These are phyloP conservation scores for Digitaria exilis DNA, from an alignment of 202 grass and related monocot genomes.

Conservation along the genomic window DNA sequence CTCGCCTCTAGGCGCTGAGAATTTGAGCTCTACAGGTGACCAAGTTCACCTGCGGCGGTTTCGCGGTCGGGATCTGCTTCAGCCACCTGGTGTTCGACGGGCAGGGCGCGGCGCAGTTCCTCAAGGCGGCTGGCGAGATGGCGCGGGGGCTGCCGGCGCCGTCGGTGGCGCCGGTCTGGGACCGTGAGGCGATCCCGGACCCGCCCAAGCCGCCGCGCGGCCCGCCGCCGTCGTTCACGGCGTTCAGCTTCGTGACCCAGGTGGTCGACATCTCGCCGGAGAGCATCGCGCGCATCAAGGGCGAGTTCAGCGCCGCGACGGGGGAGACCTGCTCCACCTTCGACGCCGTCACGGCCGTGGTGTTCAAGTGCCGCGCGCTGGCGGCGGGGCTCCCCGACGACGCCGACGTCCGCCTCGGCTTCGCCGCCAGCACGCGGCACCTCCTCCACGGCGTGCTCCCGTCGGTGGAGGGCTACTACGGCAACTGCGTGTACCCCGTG, in stretches of 20 bases:
- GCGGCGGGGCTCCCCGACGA: slow-evolving; percentile 47
- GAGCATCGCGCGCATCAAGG: slow-evolving; percentile 59
- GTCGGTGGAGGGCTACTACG: slow-evolving; percentile 64
- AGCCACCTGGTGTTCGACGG: slow-evolving; percentile 91
- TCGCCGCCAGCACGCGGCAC: slow-evolving; percentile 68
- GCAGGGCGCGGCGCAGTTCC: slow-evolving; percentile 73
- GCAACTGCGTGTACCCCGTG: slow-evolving; percentile 66
- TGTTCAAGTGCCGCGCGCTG: slow-evolving; percentile 63
- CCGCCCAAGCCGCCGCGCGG: slow-evolving; percentile 42
- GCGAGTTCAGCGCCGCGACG: slow-evolving; percentile 42
- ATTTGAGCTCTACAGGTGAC: slow-evolving; percentile 48
- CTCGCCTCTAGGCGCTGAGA: background rate
- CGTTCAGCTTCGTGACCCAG: slow-evolving; percentile 56
- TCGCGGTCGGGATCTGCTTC: slow-evolving; percentile 81
- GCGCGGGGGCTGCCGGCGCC: slow-evolving; percentile 48
- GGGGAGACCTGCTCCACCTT: slow-evolving; percentile 63
- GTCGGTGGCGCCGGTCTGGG: slow-evolving; percentile 58
- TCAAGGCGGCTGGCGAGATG: slow-evolving; percentile 62
- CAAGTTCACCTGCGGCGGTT: slow-evolving; percentile 78
- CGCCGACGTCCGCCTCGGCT: slow-evolving; percentile 53
- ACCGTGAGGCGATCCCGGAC: slow-evolving; percentile 62
- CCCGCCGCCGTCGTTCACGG: slow-evolving; percentile 52
- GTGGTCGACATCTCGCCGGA: slow-evolving; percentile 54
- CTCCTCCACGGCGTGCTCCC: slow-evolving; percentile 64
- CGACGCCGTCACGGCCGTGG: slow-evolving; percentile 60